Percentiles rank a stretch among this genome's conserved stretches.
Conservation (phyloP, 2,329 filamentous ascomycete genomes). For the Botrytis medusae region DNA sequence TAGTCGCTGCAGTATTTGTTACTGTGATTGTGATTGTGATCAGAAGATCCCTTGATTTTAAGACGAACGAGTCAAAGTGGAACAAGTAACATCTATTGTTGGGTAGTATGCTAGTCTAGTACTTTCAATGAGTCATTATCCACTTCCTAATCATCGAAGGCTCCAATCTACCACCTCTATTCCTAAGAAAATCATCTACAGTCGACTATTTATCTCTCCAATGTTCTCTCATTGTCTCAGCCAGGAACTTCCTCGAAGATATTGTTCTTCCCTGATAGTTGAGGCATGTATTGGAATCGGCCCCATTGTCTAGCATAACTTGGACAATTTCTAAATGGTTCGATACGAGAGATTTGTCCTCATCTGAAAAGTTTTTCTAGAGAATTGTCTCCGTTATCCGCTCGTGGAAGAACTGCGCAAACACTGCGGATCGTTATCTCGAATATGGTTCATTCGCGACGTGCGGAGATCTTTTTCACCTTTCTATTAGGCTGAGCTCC, state of each 20-base stretch:
- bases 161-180: background rate
- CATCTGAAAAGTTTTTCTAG: background rate
- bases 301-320: background rate
- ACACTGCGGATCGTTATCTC: background rate
- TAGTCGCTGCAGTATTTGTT: too few species aligned
- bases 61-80: background rate
- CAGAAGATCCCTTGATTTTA: background rate
- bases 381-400: too few species aligned
- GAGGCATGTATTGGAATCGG: background rate
- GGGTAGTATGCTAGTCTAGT: too few species aligned
- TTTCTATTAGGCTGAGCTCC: background rate
- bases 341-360: background rate
- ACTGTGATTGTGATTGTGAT: background rate
- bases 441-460: background rate
- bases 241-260: background rate
- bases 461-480: background rate
- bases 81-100: background rate
- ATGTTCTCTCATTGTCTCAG: background rate
- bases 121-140: background rate
- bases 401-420: background rate
- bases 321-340: slow-evolving; percentile 6
- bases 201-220: background rate
- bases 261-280: background rate
- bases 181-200: background rate
- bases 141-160: background rate